Evolutionary conservation across 2,329 filamentous ascomycete genomes (phyloP).

Genomic region (Neofusicoccum umdonicola): DNA sequence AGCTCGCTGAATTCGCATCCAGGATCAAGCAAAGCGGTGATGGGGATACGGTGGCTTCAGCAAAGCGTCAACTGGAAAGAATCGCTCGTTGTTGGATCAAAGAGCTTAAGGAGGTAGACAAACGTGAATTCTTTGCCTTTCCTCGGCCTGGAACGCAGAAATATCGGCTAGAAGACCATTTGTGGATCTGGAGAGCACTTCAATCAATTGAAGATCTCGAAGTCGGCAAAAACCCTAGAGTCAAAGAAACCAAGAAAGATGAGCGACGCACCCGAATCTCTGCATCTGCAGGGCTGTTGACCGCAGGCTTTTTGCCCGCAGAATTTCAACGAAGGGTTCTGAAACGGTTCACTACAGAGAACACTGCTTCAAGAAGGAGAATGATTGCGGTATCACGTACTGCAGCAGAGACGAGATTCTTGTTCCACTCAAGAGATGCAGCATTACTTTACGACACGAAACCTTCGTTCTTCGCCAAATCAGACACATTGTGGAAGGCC

Average conservation of each 20-base stretch:
- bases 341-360: not conserved
- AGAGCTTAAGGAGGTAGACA: not conserved
- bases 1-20: not conserved
- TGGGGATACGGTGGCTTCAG: too few relatives aligned
- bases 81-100: not conserved
- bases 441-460: constrained; percentile 1
- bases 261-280: too few relatives aligned
- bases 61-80: too few relatives aligned
- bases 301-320: too few relatives aligned
- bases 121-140: not conserved
- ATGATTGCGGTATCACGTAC: constrained; percentile 16
- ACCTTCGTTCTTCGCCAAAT: not conserved
- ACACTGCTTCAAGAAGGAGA: not conserved
- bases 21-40: too few relatives aligned
- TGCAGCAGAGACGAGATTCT: constrained; percentile 8
- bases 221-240: not conserved
- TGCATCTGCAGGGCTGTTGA: too few relatives aligned
- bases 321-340: not conserved
- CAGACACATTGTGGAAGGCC: not conserved
- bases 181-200: constrained; percentile 3
- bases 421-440: constrained; percentile 17
- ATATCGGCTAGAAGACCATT: not conserved
- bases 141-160: not conserved
- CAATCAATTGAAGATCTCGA: not conserved
- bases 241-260: too few relatives aligned